Conservation (phyloP, 306 rosid genomes). For the Gleditsia sinensis region DNA sequence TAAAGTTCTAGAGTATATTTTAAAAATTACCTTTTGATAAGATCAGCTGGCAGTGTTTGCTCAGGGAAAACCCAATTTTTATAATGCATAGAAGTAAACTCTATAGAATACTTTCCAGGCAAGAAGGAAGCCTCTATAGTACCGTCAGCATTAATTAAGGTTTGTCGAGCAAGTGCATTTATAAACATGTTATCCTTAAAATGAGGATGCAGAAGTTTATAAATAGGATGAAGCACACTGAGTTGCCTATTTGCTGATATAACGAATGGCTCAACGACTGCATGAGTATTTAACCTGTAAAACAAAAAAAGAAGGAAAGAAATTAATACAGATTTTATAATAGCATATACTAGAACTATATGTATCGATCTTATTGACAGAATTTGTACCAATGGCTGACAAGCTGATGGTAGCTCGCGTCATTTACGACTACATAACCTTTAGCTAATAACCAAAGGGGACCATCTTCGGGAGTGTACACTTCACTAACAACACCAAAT, state of each 20-base stretch:
- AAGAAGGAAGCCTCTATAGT: neutral
- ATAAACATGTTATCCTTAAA: neutral
- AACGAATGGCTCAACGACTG: neutral
- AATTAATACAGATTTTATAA: too few species aligned
- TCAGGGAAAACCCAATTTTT: neutral
- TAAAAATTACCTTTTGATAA: neutral
- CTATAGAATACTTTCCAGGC: neutral
- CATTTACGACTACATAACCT: neutral
- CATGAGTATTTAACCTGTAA: slow-evolving; percentile 3
- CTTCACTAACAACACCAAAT: slow-evolving; percentile 45
- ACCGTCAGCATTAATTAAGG: neutral
- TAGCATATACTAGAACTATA: too few species aligned
- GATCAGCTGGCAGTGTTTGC: neutral
- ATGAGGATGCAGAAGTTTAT: slow-evolving; percentile 9
- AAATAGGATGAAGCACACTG: neutral
- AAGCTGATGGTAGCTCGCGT: neutral
- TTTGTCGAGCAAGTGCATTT: slow-evolving; percentile 10
- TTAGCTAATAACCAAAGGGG: neutral
- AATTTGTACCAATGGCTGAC: neutral
- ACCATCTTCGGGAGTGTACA: slow-evolving; percentile 34
- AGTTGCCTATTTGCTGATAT: neutral
- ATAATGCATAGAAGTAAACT: neutral
- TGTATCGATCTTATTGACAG: too few species aligned
- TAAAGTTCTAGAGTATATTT: neutral
- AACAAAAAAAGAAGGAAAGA: neutral